A percentile compares a stretch with the other conserved stretches of the same genome.
Evolutionary conservation across 805 yeast species (phyloP).

Genomic region (Zygosaccharomyces lentus): DNA sequence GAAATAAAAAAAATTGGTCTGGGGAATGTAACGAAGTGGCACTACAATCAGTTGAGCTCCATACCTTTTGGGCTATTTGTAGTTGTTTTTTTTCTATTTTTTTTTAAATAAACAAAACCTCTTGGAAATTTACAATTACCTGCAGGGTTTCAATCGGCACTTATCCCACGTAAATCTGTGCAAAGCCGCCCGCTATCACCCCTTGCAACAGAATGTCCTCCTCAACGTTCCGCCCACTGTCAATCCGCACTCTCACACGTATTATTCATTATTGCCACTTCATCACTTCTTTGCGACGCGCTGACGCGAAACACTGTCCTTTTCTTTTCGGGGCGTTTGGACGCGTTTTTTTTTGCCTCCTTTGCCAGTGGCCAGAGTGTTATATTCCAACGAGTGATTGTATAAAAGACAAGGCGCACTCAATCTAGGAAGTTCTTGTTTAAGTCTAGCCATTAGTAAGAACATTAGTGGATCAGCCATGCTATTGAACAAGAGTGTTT

Average conservation of each 20-base stretch:
- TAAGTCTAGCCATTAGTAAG: background rate
- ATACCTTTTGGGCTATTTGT: no score
- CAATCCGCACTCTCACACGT: no score
- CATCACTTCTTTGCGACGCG: background rate
- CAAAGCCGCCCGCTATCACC: background rate
- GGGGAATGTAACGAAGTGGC: no score
- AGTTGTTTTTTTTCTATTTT: no score
- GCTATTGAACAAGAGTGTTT: background rate
- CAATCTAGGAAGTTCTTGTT: background rate
- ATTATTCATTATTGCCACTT: no score
- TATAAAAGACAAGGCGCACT: background rate
- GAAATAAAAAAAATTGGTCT: no score
- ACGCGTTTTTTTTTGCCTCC: constrained; percentile 6
- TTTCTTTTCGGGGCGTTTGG: background rate
- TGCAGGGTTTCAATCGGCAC: no score
- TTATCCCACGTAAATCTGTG: no score
- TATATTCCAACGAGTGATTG: background rate
- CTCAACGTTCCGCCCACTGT: no score
- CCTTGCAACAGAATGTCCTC: background rate
- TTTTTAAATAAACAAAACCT: no score
- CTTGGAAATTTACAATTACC: no score
- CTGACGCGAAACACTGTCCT: constrained; percentile 3
- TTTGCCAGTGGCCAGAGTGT: constrained; percentile 15
- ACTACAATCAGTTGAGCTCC: no score
- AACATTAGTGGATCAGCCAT: background rate